Base-by-base conservation (phyloP, 768 basidiomycete genomes). In the Multifurca ochricompacta region DNA sequence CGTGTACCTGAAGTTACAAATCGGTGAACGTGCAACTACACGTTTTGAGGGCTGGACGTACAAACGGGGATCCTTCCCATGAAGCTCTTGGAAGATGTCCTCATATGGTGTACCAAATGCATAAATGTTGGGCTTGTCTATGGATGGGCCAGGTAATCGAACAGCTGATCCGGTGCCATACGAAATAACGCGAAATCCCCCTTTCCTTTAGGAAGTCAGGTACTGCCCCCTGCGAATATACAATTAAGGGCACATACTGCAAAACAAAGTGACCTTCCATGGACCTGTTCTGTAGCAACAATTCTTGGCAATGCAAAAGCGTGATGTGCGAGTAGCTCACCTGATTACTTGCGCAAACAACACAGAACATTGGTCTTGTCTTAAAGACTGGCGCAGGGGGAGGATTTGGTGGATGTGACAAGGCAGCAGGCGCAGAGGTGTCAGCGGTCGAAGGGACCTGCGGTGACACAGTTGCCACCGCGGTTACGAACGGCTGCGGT, bases 331-430 rank as follows among this genome's bases (percentile, higher is more conserved):
- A n/a, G 40, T 36, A 25, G 71, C 80, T 56, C 68, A 89, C 94
- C 74, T 98, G 91, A 66, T 99, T 99, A 66, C 92, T 97, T n/a
- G 96, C 95, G 67, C 96, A 99, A 30, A 98, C 96, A 8, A 99
- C 91, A 66, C 96, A 98, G 72, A 98, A 98, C 42, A 96, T 66
- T 2, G 91, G 91, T 10, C 88, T 75, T 10, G 76, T 71, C 68
- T 81, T 91, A 63, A 83, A 83, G 23, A 60, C 6, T n/a, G 50
- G 36, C 3, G 21, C 16, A 13, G 54, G 43, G 32, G 37, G 30
- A 9, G 31, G 31, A n/a, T 60, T 16, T 6, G 13, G 28, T 13
- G 35, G 28, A 2, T 44, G 43, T 23, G 46, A 27, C 19, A 7
- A 28, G 10, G 48, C 13, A 11, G 48, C 13, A 13, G 58, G 39